Conservation (phyloP, 2,329 filamentous ascomycete genomes). For the Diplocarpon rosae region DNA sequence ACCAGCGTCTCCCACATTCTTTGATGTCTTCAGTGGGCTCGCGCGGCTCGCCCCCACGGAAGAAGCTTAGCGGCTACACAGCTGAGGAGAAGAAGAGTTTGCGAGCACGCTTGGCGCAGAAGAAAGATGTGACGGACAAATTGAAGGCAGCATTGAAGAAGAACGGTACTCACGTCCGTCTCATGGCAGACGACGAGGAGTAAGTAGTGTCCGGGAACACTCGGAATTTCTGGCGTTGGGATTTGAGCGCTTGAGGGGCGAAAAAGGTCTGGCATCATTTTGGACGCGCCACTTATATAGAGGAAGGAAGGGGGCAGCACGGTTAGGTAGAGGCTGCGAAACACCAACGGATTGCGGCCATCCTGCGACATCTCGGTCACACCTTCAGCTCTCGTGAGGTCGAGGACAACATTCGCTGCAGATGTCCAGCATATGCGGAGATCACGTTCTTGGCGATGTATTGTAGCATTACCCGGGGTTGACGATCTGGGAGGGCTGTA, state of each 20-base stretch:
- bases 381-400: too few relatives aligned
- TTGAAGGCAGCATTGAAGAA: conserved; percentile 30
- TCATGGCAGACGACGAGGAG: conserved; percentile 22
- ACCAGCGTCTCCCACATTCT: conserved; percentile 20
- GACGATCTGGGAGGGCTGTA: too few relatives aligned
- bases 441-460: too few relatives aligned
- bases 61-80: conserved; percentile 52
- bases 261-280: background rate
- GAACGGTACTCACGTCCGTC: conserved; percentile 22
- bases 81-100: conserved; percentile 46
- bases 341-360: too few relatives aligned
- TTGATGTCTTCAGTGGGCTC: conserved; percentile 23
- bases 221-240: conserved; percentile 3
- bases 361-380: too few relatives aligned
- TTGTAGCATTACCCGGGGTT: too few relatives aligned
- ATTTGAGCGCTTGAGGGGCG: conserved; percentile 2
- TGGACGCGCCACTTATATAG: too few relatives aligned
- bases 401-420: too few relatives aligned
- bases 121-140: conserved; percentile 41
- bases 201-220: conserved; percentile 3
- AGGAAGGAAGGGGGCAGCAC: too few relatives aligned
- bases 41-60: conserved; percentile 32
- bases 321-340: too few relatives aligned
- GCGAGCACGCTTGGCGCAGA: conserved; percentile 41
- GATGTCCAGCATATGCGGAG: too few relatives aligned